Conservation (phyloP, 2,329 filamentous ascomycete genomes). For the Ilyonectria sp. region DNA sequence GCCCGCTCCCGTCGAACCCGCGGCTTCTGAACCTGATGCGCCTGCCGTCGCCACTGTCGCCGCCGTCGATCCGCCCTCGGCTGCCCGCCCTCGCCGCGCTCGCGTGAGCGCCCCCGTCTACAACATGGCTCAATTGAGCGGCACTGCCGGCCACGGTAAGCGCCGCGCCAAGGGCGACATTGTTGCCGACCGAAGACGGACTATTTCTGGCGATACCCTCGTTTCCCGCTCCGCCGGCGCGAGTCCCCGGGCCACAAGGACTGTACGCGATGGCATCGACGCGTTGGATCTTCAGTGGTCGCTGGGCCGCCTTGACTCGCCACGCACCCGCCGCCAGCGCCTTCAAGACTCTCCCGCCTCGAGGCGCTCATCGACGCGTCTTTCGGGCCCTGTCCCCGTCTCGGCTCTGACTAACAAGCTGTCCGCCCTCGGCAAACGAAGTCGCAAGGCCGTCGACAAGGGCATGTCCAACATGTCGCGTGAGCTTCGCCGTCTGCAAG, state of each 20-base stretch:
- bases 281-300: slow-evolving; percentile 64
- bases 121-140: slow-evolving; percentile 75
- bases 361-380: slow-evolving; percentile 62
- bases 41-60: slow-evolving; percentile 36
- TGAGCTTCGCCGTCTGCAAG: slow-evolving; percentile 72
- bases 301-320: slow-evolving; percentile 55
- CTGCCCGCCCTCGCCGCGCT: slow-evolving; percentile 66
- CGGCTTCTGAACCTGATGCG: slow-evolving; percentile 28
- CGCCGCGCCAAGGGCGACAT: slow-evolving; percentile 67
- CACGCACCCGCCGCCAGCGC: slow-evolving; percentile 52
- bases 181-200: slow-evolving; percentile 61
- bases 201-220: slow-evolving; percentile 60
- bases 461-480: slow-evolving; percentile 64
- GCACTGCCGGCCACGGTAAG: slow-evolving; percentile 73
- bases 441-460: slow-evolving; percentile 68
- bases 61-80: slow-evolving; percentile 47
- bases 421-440: slow-evolving; percentile 73
- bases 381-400: slow-evolving; percentile 52
- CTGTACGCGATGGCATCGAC: slow-evolving; percentile 59
- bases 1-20: slow-evolving; percentile 25
- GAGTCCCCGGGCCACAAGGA: slow-evolving; percentile 32
- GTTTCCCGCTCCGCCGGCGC: slow-evolving; percentile 40
- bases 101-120: slow-evolving; percentile 73
- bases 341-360: slow-evolving; percentile 50
- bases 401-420: slow-evolving; percentile 64